These are phyloP conservation scores for Diatrype stigma DNA, from an alignment of 2,329 filamentous ascomycete species.

Conservation along the genomic window DNA sequence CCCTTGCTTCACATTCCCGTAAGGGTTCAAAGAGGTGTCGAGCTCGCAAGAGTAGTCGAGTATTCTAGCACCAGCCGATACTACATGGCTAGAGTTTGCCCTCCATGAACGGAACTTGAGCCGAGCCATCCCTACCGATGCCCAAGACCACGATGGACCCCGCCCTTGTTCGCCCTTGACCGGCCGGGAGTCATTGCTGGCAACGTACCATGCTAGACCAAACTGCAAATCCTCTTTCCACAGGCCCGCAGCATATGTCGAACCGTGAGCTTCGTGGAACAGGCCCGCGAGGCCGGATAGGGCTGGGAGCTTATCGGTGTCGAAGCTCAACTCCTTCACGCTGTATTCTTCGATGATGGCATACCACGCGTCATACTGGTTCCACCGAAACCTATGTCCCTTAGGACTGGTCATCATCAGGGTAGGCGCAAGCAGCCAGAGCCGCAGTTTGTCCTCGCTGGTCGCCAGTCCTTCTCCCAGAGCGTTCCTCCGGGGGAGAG, in stretches of 20 bases:
- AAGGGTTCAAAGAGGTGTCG: background rate
- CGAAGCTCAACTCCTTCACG: constrained; percentile 8
- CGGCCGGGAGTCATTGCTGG: constrained; percentile 11
- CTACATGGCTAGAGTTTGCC: background rate
- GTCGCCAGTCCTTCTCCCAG: background rate
- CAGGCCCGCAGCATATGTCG: constrained; percentile 14
- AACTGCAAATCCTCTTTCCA: constrained; percentile 14
- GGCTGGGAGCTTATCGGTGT: constrained; percentile 11
- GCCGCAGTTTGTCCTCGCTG: constrained; percentile 6
- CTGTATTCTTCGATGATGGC: constrained; percentile 14
- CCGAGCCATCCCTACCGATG: constrained; percentile 12
- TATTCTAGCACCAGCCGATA: constrained; percentile 2
- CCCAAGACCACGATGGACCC: constrained; percentile 19
- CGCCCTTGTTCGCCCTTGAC: background rate
- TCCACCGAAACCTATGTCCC: background rate
- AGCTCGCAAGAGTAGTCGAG: constrained; percentile 1
- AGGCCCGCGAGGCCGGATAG: constrained; percentile 11
- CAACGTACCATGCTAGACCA: constrained; percentile 17
- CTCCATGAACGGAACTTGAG: constrained; percentile 6
- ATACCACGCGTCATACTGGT: constrained; percentile 11
- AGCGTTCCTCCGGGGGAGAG: background rate
- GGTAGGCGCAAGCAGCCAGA: constrained; percentile 9
- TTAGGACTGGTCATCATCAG: background rate
- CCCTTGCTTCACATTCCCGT: background rate
- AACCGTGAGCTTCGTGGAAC: constrained; percentile 6